Base-by-base conservation (phyloP, 2,329 filamentous ascomycete genomes). In the Trichocomaceae sp. region DNA sequence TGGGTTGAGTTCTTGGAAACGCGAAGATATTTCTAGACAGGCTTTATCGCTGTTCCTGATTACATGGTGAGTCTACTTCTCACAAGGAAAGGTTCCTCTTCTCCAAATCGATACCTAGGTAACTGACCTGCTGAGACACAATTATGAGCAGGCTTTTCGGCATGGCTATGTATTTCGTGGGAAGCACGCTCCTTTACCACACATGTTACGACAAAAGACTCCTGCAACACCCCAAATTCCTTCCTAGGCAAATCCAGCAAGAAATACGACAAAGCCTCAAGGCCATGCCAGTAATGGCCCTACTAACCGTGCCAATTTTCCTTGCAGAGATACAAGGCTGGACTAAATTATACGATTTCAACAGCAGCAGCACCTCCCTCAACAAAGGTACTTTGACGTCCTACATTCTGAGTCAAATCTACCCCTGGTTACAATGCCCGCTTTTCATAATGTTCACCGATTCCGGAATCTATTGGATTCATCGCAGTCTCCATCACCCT, bases 151-250 rank as follows among this genome's bases (percentile, higher is more conserved):
- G 68, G 63, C 20, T 23, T 17, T 57, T 57, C 44, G 56, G 52
- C 7, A 9, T 55, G 19, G n/a, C 15, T 15, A 37, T 49, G 17
- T 35, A 29, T 37, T 2, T 26, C 13, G 22, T 37, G 15, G 29
- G 31, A 50, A 61, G 52, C 35, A 52, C 56, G 5, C 12, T 91
- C 35, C 92, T 88, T 35, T 95, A 90, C 73, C 62, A 83, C 66
- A 83, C 91, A 73, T 79, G 93, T 69, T 93, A 92, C 73, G 88
- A 93, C 74, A 89, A 93, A 71, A 79, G 82, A 46, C 90, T 86
- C 45, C 82, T 89, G 72, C 75, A 86, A 57, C 88, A 95, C 70
- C 88, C 89, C 31, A 89, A 89, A 67, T 93, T 88, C 72, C 83
- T 93, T 65, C 90, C 89, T 74, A 88, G 92, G 72, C 89, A 93